A percentile compares a stretch with the other conserved stretches of the same genome.
These are phyloP conservation scores for Tolypocladium endophyticum DNA, from an alignment of 2,329 filamentous ascomycete species.

Conservation along the genomic window DNA sequence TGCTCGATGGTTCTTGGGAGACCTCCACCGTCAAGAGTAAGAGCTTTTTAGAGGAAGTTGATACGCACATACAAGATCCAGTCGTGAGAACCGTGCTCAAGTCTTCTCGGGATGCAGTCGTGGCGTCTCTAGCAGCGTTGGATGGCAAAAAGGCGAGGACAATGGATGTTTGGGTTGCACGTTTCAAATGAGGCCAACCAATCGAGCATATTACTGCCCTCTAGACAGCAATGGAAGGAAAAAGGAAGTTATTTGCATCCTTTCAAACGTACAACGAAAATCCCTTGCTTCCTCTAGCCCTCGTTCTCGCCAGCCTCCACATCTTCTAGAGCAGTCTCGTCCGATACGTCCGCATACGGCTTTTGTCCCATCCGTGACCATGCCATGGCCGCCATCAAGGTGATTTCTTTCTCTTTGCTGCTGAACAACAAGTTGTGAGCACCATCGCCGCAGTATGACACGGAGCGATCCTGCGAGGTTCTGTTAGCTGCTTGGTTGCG, in stretches of 20 bases:
- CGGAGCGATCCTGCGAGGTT: slow-evolving; percentile 29
- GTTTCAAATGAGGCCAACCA: slow-evolving; percentile 2
- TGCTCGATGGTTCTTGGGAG: slow-evolving; percentile 17
- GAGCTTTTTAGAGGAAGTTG: slow-evolving; percentile 21
- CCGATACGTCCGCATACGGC: slow-evolving; percentile 29
- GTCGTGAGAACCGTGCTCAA: slow-evolving; percentile 16
- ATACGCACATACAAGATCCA: slow-evolving; percentile 14
- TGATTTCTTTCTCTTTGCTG: slow-evolving; percentile 29
- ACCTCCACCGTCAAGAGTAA: slow-evolving; percentile 11
- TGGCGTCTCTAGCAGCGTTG: slow-evolving; percentile 15
- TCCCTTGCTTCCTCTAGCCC: neutral
- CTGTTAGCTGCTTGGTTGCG: neutral
- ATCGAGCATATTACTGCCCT: neutral
- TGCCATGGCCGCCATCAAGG: slow-evolving; percentile 29
- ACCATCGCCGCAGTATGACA: slow-evolving; percentile 31
- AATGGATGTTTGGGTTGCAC: slow-evolving; percentile 31
- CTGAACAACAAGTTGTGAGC: slow-evolving; percentile 30
- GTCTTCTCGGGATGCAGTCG: slow-evolving; percentile 20
- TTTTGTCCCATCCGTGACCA: slow-evolving; percentile 33
- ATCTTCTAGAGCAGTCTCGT: neutral
- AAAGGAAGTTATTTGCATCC: too few species aligned
- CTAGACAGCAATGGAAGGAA: neutral
- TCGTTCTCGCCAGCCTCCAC: neutral
- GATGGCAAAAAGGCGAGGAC: slow-evolving; percentile 21
- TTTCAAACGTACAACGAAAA: too few species aligned